These are phyloP conservation scores for Phaeosphaeria sp. DNA, from an alignment of 2,329 filamentous ascomycete genomes.

Conservation along the genomic window DNA sequence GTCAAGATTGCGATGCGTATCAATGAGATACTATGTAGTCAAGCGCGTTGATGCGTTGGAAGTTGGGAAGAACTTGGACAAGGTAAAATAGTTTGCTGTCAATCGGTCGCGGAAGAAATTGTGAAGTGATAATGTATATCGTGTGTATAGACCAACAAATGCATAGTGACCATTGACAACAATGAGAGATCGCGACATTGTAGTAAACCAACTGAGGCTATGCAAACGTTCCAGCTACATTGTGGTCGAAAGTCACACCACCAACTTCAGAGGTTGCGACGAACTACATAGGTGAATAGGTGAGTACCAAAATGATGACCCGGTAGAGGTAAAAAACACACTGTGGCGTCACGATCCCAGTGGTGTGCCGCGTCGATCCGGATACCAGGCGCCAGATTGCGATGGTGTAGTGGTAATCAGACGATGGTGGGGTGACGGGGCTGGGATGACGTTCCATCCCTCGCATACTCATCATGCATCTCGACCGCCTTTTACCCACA, in stretches of 20 bases:
- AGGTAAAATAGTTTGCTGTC: background rate
- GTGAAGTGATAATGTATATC: background rate
- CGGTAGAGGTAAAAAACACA: too few relatives aligned
- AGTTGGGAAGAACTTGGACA: background rate
- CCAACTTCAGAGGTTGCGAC: background rate
- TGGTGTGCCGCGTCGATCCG: background rate
- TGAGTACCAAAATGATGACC: too few relatives aligned
- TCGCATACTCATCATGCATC: background rate
- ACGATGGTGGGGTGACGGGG: background rate
- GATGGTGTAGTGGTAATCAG: background rate
- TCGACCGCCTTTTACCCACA: slow-evolving; percentile 7
- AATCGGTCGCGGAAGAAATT: background rate
- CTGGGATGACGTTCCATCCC: background rate
- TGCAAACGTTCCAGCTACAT: background rate
- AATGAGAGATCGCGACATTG: background rate
- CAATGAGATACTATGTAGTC: background rate
- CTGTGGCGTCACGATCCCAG: background rate
- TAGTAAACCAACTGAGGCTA: background rate
- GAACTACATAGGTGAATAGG: too few relatives aligned
- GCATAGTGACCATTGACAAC: background rate
- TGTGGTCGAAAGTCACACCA: background rate
- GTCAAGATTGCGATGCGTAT: background rate
- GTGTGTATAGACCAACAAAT: background rate
- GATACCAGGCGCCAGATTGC: background rate
- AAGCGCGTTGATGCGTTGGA: background rate